Base-by-base conservation (phyloP, 257 asterid species). In the Jacaranda copaia region DNA sequence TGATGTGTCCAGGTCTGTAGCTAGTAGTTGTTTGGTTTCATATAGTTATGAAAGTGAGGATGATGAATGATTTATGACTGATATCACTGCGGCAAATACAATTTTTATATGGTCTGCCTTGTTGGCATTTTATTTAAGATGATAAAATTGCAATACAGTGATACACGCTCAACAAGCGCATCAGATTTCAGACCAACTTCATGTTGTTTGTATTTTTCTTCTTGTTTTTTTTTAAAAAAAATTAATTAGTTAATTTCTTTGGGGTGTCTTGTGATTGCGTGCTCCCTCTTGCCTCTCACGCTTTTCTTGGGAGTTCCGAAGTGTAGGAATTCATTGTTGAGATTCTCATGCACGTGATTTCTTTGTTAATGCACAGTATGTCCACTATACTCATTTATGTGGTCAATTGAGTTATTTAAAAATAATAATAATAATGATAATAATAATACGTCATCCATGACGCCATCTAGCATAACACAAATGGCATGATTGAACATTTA, bases 1-100 rank as follows among this genome's bases (percentile, higher is more conserved):
- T n/a, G 77, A 76, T 52, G 75, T 3, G 58, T 59, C 73, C 48
- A 73, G 52, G 74, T 69, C 76, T 64, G 78, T 59, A 38, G 76
- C 80, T 55, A 60, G 18, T 49, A 59, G 70, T 73, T 79, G 96
- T 73, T 84, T 94, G 84, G 98, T 94, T 80, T 86, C 92, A 3
- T 94, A 94, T 71, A 94, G 98, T 79, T 97, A 92, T 82, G 98
- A 90, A 83, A 90, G 97, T 62, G 97, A 93, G 18, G 97, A 89
- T 42, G 97, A 92, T n/a, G 87, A 25, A 25, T 25, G 32, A 25
- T 25, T 25, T 25, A 25, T 25, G 32, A 25, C 32, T 25, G 32
- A 25, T 25, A 2, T 25, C 32, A 25, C 32, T 25, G 32, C 32
- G 2, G 32, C 32, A 12, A 42, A 52, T 13, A 14, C 57, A 12